These are phyloP conservation scores for Colletotrichum sp. DNA, from an alignment of 2,329 filamentous ascomycete genomes.

Conservation along the genomic window DNA sequence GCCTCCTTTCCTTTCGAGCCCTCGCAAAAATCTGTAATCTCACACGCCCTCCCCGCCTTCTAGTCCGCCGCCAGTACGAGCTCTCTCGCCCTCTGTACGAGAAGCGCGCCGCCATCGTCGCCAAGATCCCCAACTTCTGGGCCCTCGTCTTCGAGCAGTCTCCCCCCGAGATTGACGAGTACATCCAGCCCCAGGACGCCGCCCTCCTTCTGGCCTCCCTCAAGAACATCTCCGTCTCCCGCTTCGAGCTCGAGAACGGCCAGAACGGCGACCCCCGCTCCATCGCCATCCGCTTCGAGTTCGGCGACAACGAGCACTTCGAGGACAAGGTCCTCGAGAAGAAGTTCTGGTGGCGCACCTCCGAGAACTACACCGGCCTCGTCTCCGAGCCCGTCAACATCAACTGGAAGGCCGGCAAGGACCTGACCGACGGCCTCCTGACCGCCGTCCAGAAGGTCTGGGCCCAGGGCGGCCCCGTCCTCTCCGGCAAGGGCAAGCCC, in stretches of 20 bases:
- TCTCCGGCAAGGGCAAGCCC: conserved; percentile 38
- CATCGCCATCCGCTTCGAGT: conserved; percentile 78
- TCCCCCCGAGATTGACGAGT: conserved; percentile 84
- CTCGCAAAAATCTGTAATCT: background rate
- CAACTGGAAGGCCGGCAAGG: conserved; percentile 84
- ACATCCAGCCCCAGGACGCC: conserved; percentile 82
- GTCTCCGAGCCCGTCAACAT: conserved; percentile 91
- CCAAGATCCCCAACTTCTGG: conserved; percentile 89
- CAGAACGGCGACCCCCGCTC: conserved; percentile 78
- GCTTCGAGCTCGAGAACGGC: conserved; percentile 73
- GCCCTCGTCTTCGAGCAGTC: conserved; percentile 89
- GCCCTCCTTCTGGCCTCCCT: conserved; percentile 73
- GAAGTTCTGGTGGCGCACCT: conserved; percentile 85
- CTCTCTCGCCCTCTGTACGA: conserved; percentile 74
- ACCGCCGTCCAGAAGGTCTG: conserved; percentile 73
- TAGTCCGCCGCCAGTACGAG: conserved; percentile 75
- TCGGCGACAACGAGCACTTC: conserved; percentile 82
- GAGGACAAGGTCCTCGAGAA: conserved; percentile 81
- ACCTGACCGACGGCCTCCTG: conserved; percentile 81
- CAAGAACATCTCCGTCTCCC: conserved; percentile 71
- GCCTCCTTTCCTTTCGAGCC: background rate
- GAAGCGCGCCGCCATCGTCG: conserved; percentile 73
- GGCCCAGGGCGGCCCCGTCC: conserved; percentile 48
- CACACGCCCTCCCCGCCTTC: background rate
- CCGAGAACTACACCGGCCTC: conserved; percentile 73